These are phyloP conservation scores for Aspergillus kassunensis DNA, from an alignment of 495 filamentous ascomycete species.

Conservation along the genomic window DNA sequence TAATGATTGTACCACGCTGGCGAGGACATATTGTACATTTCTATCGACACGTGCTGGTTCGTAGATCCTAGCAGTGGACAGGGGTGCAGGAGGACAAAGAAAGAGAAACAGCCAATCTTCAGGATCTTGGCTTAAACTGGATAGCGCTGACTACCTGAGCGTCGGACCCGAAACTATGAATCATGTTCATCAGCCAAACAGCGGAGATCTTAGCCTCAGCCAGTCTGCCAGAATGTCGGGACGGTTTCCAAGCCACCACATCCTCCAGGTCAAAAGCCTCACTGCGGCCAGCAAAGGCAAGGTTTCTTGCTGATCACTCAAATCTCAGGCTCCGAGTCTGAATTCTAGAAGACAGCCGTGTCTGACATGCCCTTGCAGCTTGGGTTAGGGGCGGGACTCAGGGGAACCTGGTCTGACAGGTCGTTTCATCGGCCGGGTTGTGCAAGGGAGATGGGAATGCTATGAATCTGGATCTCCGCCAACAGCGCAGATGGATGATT, in stretches of 20 bases:
- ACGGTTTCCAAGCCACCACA: slow-evolving; percentile 21
- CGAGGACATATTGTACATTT: slow-evolving; percentile 7
- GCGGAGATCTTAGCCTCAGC: slow-evolving; percentile 23
- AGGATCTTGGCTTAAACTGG: neutral
- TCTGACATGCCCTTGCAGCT: slow-evolving; percentile 14
- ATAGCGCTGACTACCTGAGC: slow-evolving; percentile 4
- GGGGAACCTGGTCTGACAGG: slow-evolving; percentile 15
- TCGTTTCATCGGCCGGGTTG: slow-evolving; percentile 20
- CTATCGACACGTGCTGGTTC: slow-evolving; percentile 26
- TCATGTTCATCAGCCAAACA: slow-evolving; percentile 8
- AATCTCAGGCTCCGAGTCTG: slow-evolving; percentile 5
- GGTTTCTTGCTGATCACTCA: slow-evolving; percentile 12
- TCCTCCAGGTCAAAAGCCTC: neutral
- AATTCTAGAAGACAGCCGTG: neutral
- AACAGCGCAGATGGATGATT: slow-evolving; percentile 5
- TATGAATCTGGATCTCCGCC: neutral
- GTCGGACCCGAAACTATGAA: neutral
- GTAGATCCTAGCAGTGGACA: slow-evolving; percentile 25
- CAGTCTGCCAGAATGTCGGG: slow-evolving; percentile 25
- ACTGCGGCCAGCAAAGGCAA: slow-evolving; percentile 3
- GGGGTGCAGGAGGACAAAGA: slow-evolving; percentile 1
- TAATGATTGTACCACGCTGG: neutral
- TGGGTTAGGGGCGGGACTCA: slow-evolving; percentile 18
- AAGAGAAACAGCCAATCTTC: neutral
- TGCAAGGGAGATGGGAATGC: neutral